Conservation (phyloP, 805 yeast species). For the Phaffomyces opuntiae region DNA sequence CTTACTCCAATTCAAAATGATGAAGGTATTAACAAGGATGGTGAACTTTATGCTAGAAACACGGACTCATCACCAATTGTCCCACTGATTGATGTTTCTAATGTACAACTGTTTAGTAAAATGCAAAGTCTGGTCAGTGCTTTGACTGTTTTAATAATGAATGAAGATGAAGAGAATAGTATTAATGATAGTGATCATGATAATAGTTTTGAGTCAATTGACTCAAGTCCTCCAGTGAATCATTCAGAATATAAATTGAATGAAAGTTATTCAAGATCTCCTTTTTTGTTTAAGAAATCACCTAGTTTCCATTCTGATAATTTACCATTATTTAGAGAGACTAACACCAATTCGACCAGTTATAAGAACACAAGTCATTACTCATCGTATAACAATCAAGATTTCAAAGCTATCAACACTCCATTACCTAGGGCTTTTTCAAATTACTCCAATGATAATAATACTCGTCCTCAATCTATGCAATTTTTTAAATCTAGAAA, state of each 20-base stretch:
- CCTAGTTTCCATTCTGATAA: slow-evolving; percentile 6
- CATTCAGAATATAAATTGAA: too few relatives aligned
- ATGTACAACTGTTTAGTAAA: slow-evolving; percentile 22
- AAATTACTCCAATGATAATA: background rate
- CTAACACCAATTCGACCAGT: too few relatives aligned
- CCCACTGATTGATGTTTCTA: slow-evolving; percentile 24
- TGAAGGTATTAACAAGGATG: too few relatives aligned
- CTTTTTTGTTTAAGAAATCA: slow-evolving; percentile 2
- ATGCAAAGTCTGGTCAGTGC: slow-evolving; percentile 28
- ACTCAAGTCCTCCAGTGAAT: too few relatives aligned
- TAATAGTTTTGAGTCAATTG: too few relatives aligned
- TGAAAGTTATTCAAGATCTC: background rate
- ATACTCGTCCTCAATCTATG: too few relatives aligned
- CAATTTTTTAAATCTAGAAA: too few relatives aligned
- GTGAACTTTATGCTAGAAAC: background rate
- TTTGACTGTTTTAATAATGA: slow-evolving; percentile 27
- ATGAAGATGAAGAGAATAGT: slow-evolving; percentile 14
- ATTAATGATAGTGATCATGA: background rate
- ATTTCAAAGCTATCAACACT: slow-evolving; percentile 4
- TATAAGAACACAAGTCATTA: background rate
- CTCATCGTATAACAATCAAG: background rate
- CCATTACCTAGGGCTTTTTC: slow-evolving; percentile 5
- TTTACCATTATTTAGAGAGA: slow-evolving; percentile 4
- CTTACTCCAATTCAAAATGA: slow-evolving; percentile 16
- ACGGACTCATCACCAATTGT: background rate